A percentile compares a stretch with the other conserved stretches of the same genome.
These are phyloP conservation scores for Ogataea wickerhamii DNA, from an alignment of 805 yeast species.

Conservation along the genomic window DNA sequence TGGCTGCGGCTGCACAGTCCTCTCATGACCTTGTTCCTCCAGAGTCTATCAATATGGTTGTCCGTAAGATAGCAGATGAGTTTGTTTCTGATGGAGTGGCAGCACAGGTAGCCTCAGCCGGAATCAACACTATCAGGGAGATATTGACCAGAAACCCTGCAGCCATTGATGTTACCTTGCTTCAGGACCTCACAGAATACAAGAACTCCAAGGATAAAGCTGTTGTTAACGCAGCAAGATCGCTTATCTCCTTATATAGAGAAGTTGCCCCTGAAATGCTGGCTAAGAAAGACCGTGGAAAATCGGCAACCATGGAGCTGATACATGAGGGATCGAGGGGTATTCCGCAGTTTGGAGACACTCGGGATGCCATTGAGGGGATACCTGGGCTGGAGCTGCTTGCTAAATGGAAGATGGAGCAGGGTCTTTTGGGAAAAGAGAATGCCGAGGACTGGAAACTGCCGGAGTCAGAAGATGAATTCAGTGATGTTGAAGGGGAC, in stretches of 20 bases:
- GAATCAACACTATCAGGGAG: conserved; percentile 92
- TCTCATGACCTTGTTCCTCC: conserved; percentile 98
- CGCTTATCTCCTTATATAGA: conserved; percentile 80
- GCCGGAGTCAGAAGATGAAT: conserved; percentile 52
- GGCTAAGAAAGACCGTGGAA: conserved; percentile 86
- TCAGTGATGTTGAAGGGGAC: conserved; percentile 74
- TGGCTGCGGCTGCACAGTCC: conserved; percentile 97
- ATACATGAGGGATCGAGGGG: conserved; percentile 52
- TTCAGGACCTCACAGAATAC: conserved; percentile 88
- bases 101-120: conserved; percentile 97
- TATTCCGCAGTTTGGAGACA: conserved; percentile 70
- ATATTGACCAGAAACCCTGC: conserved; percentile 90
- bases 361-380: conserved; percentile 55
- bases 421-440: conserved; percentile 50
- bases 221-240: conserved; percentile 91
- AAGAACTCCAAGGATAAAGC: conserved; percentile 92
- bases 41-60: conserved; percentile 73
- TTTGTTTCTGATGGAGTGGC: conserved; percentile 98
- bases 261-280: conserved; percentile 97
- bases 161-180: conserved; percentile 81
- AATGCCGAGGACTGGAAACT: conserved; percentile 62
- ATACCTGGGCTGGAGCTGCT: conserved; percentile 90
- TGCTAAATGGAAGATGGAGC: conserved; percentile 76
- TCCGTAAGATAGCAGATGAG: conserved; percentile 93
- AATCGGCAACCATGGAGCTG: conserved; percentile 79